Base-by-base conservation (phyloP, 129 eudicot genomes). In the Tagetes erecta region DNA sequence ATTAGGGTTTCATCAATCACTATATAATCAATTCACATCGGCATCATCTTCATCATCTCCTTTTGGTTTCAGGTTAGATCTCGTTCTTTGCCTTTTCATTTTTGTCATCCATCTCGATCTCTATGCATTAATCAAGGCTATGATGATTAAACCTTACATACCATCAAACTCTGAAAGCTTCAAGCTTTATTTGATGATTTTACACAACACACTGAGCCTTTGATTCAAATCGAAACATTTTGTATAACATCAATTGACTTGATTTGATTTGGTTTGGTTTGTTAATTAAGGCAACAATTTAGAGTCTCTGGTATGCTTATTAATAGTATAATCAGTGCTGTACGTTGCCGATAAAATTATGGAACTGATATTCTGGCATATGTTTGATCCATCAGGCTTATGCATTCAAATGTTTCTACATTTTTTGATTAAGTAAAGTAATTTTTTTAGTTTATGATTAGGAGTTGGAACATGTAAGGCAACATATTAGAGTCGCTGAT, bases 111-210 rank as follows among this genome's bases (percentile, higher is more conserved):
- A 45, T 47, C 14, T 33, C 3, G 2, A 60, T 13, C 12, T 1
- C 59, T 3, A 30, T n/a, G 27, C 27, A 3, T 9, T 50, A 53
- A 70, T 30, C 11, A 35, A 40, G 85, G 88, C 88, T 27, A 62
- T 78, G 88, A 85, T 75, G 84, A 85, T 42, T 20, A 50, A 57
- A 78, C 12, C 52, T 57, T 62, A 67, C 38, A 81, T 86, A 86
- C 91, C 91, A 86, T 86, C 91, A 86, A 86, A 86, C 88, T 86
- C 64, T 86, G 91, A 86, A 75, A 76, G 86, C 86, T 57, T 51
- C 1, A 3, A 0, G 76, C 88, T 82, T 72, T 3, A 51, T 41
- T 79, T 88, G 88, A 86, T 81, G 88, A 79, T 37, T 35, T 53
- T 2, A 0, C 12, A 72, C 64, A 50, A 44, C 56, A 65, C 30